Conservation (phyloP, 768 basidiomycete species). For the Strobilomyces echinocephalus region DNA sequence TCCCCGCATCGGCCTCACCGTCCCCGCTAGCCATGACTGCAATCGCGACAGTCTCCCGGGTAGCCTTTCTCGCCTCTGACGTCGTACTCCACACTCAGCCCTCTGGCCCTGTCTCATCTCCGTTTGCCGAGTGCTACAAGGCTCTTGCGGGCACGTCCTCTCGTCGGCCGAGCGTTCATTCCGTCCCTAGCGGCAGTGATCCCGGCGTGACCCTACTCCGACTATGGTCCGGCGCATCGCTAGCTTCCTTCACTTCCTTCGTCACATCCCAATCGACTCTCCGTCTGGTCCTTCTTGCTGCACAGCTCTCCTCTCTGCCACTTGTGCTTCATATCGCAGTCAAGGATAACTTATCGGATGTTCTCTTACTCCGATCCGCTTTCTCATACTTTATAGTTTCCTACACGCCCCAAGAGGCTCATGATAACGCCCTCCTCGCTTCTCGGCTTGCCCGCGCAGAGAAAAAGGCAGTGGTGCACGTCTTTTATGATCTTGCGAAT, state of each 20-base stretch:
- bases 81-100: conserved; percentile 56
- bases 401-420: conserved; percentile 69
- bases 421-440: conserved; percentile 86
- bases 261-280: conserved; percentile 50
- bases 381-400: conserved; percentile 83
- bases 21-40: conserved; percentile 22
- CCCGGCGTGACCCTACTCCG: conserved; percentile 54
- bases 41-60: conserved; percentile 49
- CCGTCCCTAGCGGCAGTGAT: conserved; percentile 63
- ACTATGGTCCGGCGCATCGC: conserved; percentile 34
- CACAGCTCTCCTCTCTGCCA: conserved; percentile 59
- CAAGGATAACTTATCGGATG: conserved; percentile 63
- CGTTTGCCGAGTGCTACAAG: conserved; percentile 30
- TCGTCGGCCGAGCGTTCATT: conserved; percentile 41
- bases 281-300: conserved; percentile 62
- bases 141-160: conserved; percentile 32
- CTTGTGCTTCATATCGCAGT: conserved; percentile 71
- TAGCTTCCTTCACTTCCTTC: conserved; percentile 58
- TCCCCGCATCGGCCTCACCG: conserved; percentile 4
- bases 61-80: conserved; percentile 70
- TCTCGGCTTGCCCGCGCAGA: conserved; percentile 70
- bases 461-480: conserved; percentile 78
- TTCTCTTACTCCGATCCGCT: conserved; percentile 70
- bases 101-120: conserved; percentile 36
- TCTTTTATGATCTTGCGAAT: conserved; percentile 52